Base-by-base conservation (phyloP, 2,329 filamentous ascomycete species). In the Phyllachora maydis region DNA sequence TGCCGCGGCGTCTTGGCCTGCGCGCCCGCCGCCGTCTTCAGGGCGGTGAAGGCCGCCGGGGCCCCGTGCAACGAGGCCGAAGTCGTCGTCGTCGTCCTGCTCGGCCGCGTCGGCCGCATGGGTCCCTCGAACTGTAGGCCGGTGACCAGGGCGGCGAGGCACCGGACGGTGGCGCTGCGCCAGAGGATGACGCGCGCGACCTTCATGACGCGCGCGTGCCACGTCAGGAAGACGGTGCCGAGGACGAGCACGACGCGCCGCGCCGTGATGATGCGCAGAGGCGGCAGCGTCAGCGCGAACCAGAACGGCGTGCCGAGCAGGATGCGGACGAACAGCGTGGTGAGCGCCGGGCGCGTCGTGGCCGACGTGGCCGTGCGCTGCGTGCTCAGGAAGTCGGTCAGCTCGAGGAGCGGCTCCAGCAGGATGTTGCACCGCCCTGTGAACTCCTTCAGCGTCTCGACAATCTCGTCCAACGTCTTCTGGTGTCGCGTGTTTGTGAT, bases 401-500 rank as follows among this genome's bases (percentile, higher is more conserved):
- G 59, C 32, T 77, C 70, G 21, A 92, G 57, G 26, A 95, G 62
- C 3, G 88, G 88, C 37, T 93, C 83, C 24, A 95, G 60, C 11
- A 98, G 55, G 24, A 92, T 74, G 45, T 93, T 92, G 48, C 88
- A 93, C 23, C 88, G 65, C 4, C 74, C 76, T 0, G 85, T 95
- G 35, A 98, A 79, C 33, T 82, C 70, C 43, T 82, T 81, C 21
- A 98, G 52, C 0, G 79, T 91, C 36, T 95, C 83, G 27, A 98
- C 77, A 30, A 98, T 98, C 50, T 98, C 88, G 43, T 98, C 88
- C 24, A 98, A 50, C 23, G 82, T 93, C 54, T 93, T 93, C 39
- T 92, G 79, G 37, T 88, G 78, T 29, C 74, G 71, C 19, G 71
- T 73, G 30, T 62, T 69, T 5, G 61, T 65, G 10, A 50, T 42